Base-by-base conservation (phyloP, 2,329 filamentous ascomycete species). In the Microsporum ferrugineum region DNA sequence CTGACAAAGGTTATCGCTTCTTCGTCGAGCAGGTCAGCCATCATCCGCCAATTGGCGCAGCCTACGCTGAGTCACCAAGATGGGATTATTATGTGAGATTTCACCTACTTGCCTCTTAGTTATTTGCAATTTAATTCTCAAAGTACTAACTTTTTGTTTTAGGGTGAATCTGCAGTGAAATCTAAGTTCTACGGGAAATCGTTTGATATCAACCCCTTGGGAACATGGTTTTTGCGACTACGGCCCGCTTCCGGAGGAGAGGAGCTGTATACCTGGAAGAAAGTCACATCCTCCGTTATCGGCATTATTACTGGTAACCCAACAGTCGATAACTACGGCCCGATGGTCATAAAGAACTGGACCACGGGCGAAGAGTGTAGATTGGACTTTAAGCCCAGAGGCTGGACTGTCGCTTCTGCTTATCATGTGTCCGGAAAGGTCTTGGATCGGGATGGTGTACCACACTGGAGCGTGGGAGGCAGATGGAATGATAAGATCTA, bases 1-100 rank as follows among this genome's bases (percentile, higher is more conserved):
- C 94, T 0, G 94, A 99, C 77, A 96, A 96, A 74, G 91, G 92
- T 62, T 99, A 96, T 77, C 89, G 94, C 66, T 97, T 97, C 81
- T 95, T 97, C 76, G 90, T 96, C 63, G 94, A 99, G 75, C 94
- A 99, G 78, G 92, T 99, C 68, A 95, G 90, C 76, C 94, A 99
- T 73, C 94, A 99, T 75, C 94, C 94, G 34, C 94, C 94, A 0
- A 83, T 99, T 68, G 91, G 94, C 66, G 94, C 95, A 17, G 91
- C 91, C 0, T 94, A 88, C 80, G 92, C 92, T 6, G 94, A 99
- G 74, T 88, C 89, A 3, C 84, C 91, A 12, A 89, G 88, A 68
- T 99, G 94, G 94, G 92, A 92, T 60, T 99, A 99, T 78, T 97
- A 81, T 70, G 79, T 81, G 75, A 71, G 79, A 69, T 14, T 27